Conservation (phyloP, 768 basidiomycete species). For the Hygrocybe punicea region DNA sequence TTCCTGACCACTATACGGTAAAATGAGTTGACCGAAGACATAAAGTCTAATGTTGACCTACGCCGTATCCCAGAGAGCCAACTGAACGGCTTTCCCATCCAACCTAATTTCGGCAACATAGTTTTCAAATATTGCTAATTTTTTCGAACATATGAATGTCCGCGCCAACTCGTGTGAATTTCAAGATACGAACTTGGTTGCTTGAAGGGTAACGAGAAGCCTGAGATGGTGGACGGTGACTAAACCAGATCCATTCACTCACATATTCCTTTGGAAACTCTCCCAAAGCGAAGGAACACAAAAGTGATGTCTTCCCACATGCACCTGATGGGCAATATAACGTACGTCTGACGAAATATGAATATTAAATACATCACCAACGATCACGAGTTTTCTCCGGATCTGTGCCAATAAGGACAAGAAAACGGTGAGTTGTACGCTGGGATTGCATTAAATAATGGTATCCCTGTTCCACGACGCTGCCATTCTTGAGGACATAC, state of each 20-base stretch:
- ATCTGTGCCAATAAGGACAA: constrained; percentile 48
- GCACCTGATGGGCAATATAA: constrained; percentile 55
- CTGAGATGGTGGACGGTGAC: constrained; percentile 9
- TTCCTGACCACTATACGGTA: constrained; percentile 79
- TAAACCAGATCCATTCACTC: constrained; percentile 32
- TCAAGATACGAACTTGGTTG: constrained; percentile 51
- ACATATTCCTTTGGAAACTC: constrained; percentile 97
- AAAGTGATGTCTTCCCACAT: constrained; percentile 91
- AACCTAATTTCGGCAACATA: constrained; percentile 98
- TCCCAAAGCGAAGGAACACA: constrained; percentile 89
- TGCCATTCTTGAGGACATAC: no score
- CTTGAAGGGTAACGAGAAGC: constrained; percentile 30
- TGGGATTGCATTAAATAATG: not conserved
- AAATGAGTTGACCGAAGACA: constrained; percentile 11
- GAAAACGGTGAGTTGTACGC: not conserved
- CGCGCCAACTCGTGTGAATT: not conserved
- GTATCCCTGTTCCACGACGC: not conserved
- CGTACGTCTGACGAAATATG: constrained; percentile 17
- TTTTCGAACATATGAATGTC: constrained; percentile 11
- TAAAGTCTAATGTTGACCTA: constrained; percentile 43
- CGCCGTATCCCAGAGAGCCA: constrained; percentile 99
- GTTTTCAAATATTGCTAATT: constrained; percentile 90
- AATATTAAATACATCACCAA: constrained; percentile 65
- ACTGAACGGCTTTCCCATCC: constrained; percentile 95
- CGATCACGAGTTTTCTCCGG: constrained; percentile 92